Percentiles rank a stretch among this genome's conserved stretches.
phyloP scores from a whole-genome alignment of 1,284 basidiomycete genomes.

The Cryptococcus depauperatus region DNA sequence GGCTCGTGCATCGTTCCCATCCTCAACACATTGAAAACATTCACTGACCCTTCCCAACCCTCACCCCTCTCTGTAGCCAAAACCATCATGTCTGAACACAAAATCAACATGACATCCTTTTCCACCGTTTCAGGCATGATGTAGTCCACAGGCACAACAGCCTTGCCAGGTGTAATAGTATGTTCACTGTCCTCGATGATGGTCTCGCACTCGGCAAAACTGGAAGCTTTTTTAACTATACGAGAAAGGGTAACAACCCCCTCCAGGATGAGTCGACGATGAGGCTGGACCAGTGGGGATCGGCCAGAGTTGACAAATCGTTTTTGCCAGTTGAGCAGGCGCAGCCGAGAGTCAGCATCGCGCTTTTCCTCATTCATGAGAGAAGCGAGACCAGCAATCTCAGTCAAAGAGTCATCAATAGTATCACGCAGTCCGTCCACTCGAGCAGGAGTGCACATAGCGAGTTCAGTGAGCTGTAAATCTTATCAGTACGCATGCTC shows the following conservation, averaged over 20 bases:
- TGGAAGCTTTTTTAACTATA: slow-evolving; percentile 67
- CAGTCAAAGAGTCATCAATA: slow-evolving; percentile 71
- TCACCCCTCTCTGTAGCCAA: slow-evolving; percentile 63
- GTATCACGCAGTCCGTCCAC: slow-evolving; percentile 61
- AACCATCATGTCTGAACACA: slow-evolving; percentile 76
- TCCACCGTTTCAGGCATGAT: slow-evolving; percentile 52
- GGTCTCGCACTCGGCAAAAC: slow-evolving; percentile 50
- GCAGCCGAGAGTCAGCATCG: slow-evolving; percentile 78
- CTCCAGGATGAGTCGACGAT: slow-evolving; percentile 86
- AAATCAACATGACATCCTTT: slow-evolving; percentile 37
- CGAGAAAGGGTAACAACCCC: slow-evolving; percentile 72
- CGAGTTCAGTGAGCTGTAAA: slow-evolving; percentile 67
- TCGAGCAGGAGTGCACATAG: slow-evolving; percentile 71
- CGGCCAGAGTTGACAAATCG: slow-evolving; percentile 85
- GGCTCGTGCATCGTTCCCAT: slow-evolving; percentile 84
- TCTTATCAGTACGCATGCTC: background rate
- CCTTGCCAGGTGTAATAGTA: slow-evolving; percentile 46
- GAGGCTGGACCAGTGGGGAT: slow-evolving; percentile 93
- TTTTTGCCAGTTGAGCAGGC: slow-evolving; percentile 82
- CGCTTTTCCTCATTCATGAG: slow-evolving; percentile 97
- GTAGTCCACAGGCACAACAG: slow-evolving; percentile 75
- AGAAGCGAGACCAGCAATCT: slow-evolving; percentile 77
- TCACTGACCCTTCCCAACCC: slow-evolving; percentile 63
- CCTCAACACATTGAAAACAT: slow-evolving; percentile 84
- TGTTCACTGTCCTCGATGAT: slow-evolving; percentile 28